Conservation (phyloP, 176 grass and related monocot genomes). For the Avena sativa region DNA sequence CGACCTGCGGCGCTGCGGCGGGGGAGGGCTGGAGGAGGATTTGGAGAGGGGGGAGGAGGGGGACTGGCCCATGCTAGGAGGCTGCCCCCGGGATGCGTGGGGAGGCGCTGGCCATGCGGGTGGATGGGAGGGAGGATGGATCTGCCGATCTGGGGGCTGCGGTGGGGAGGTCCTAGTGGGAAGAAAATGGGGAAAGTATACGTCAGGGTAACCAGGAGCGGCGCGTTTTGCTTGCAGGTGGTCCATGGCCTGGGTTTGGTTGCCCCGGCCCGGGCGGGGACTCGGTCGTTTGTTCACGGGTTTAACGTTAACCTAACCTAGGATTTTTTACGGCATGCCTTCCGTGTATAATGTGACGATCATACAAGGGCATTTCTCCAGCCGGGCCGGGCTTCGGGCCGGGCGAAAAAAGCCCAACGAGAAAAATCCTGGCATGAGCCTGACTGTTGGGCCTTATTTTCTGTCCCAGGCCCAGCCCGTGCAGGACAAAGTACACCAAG, state of each 20-base stretch:
- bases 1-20: conserved; percentile 30
- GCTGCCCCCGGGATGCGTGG: conserved; percentile 32
- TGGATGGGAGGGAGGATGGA: conserved; percentile 36
- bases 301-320: background rate
- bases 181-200: conserved; percentile 37
- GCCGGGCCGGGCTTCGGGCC: too few relatives aligned
- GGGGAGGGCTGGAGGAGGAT: conserved; percentile 31
- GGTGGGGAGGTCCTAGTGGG: background rate
- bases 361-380: too few relatives aligned
- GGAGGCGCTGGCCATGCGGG: conserved; percentile 43
- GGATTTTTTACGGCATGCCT: too few relatives aligned
- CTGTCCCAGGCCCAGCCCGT: too few relatives aligned
- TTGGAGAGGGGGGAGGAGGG: conserved; percentile 33
- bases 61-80: conserved; percentile 57
- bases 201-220: background rate
- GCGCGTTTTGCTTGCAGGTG: conserved; percentile 29
- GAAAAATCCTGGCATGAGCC: too few relatives aligned
- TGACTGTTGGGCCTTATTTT: too few relatives aligned
- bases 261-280: background rate
- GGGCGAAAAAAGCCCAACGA: too few relatives aligned
- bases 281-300: background rate
- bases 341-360: too few relatives aligned
- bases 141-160: conserved; percentile 51
- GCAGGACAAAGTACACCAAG: too few relatives aligned
- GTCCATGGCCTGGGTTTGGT: background rate